Evolutionary conservation across 768 basidiomycete species (phyloP), one percentile per base, ranked within the genome.

Genomic region (Lactifluus subvellereus): DNA sequence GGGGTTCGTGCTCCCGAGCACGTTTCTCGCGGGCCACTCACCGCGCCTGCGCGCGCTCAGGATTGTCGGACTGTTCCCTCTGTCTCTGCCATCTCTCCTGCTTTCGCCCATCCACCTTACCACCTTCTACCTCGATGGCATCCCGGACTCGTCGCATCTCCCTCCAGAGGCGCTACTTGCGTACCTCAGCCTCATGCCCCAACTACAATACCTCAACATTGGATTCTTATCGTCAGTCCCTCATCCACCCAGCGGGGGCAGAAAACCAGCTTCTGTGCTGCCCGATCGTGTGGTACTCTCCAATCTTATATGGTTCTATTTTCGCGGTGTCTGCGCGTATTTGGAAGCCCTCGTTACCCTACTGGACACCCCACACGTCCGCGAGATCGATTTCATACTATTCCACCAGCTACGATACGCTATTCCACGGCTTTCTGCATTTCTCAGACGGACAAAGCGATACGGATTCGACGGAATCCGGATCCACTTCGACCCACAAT

Each of bases 371-470:
- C 20, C 37, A 7, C 14, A 13, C 10, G 48, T 40, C 37, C 9
- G 40, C 14, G 33, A 40, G 7, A n/a, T 48, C 27, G 10, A 1
- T n/a, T 50, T 58, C 20, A 58, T n/a, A 11, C 14, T 58, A 9
- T 58, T 58, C 42, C 20, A 58, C 27, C 47, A 58, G 35, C 57
- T 50, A 22, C 30, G 5, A 22, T 58, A 58, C 57, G 30, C 57
- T 16, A 10, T 58, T 18, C 57, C 57, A 10, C 48, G 13, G 11
- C 2, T 50, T 27, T 48, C 57, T 18, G 57, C 57, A 10, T 58
- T 50, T 30, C 14, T 58, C 32, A 37, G 37, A 22, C 13, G 57
- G 33, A 48, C 48, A 38, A 58, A 37, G 22, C 45, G 48, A 38
- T 50, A 50, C 35, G 48, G 48, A 6, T 58, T 58, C 35, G 57